Evolutionary conservation across 345 rosid genomes (phyloP).

Genomic region (Moricandia moricandioides): DNA sequence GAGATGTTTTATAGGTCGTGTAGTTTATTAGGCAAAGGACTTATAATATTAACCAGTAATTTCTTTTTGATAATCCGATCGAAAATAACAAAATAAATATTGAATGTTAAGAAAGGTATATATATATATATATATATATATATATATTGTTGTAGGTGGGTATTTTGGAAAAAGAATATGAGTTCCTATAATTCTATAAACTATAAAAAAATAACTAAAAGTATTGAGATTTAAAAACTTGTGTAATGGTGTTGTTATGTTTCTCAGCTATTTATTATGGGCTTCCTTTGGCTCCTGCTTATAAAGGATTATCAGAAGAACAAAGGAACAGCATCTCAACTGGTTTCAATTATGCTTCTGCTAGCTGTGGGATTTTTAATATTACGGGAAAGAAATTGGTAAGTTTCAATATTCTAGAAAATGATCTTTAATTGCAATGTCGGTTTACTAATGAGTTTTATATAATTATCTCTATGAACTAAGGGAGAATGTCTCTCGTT

Average conservation of each 20-base stretch:
- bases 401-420: constrained; percentile 15
- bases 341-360: constrained; percentile 39
- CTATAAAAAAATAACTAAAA: not conserved
- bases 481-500: constrained; percentile 33
- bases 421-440: not conserved
- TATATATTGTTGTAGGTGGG: not conserved
- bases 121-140: no score
- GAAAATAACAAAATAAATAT: not conserved
- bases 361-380: constrained; percentile 33
- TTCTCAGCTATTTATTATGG: constrained; percentile 31
- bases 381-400: constrained; percentile 11
- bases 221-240: not conserved
- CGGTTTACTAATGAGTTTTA: not conserved
- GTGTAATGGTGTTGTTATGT: not conserved
- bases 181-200: not conserved
- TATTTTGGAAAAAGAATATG: not conserved
- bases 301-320: constrained; percentile 21
- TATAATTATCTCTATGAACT: not conserved
- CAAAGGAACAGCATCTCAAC: constrained; percentile 22
- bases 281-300: constrained; percentile 33
- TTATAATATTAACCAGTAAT: not conserved
- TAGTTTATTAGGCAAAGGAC: not conserved
- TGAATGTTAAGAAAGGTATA: not conserved
- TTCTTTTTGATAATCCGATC: not conserved
- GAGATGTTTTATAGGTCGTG: not conserved